phyloP scores from a whole-genome alignment of 2,329 filamentous ascomycete species.

The Tolypocladium album region DNA sequence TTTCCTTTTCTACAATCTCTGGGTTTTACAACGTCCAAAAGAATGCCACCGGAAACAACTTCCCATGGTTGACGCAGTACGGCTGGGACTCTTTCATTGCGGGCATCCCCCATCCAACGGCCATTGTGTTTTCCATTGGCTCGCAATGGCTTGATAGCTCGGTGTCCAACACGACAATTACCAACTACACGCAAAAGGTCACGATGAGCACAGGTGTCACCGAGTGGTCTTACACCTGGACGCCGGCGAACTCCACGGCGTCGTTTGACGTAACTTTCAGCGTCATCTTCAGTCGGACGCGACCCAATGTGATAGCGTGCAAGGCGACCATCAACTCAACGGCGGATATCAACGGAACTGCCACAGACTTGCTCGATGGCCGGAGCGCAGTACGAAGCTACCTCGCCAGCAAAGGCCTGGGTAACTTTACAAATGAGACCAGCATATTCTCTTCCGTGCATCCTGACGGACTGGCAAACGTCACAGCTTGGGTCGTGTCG shows the following conservation, averaged over 20 bases:
- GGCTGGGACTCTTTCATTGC: conserved; percentile 54
- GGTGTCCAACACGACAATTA: conserved; percentile 46
- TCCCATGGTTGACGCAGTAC: conserved; percentile 54
- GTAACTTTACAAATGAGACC: conserved; percentile 42
- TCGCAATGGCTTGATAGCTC: conserved; percentile 48
- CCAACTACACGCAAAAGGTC: conserved; percentile 48
- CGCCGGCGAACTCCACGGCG: conserved; percentile 25
- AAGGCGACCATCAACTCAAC: conserved; percentile 51
- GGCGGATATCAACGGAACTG: conserved; percentile 39
- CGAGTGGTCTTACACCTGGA: conserved; percentile 58
- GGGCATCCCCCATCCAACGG: conserved; percentile 52
- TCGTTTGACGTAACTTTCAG: conserved; percentile 34
- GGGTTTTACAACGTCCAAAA: conserved; percentile 56
- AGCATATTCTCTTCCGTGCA: conserved; percentile 55
- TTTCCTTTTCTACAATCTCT: conserved; percentile 56
- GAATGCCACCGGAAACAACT: conserved; percentile 49
- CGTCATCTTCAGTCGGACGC: conserved; percentile 23
- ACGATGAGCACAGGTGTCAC: conserved; percentile 53
- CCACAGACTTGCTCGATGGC: conserved; percentile 60
- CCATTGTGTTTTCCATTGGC: conserved; percentile 38
- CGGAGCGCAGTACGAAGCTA: conserved; percentile 55
- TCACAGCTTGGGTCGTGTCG: conserved; percentile 45
- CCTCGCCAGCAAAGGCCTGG: conserved; percentile 25
- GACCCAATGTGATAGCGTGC: conserved; percentile 56
- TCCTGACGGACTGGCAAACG: conserved; percentile 48